Evolutionary conservation across 2,329 filamentous ascomycete genomes (phyloP), one percentile per base, ranked within the genome.

Genomic region (Macroventuria anomochaeta): DNA sequence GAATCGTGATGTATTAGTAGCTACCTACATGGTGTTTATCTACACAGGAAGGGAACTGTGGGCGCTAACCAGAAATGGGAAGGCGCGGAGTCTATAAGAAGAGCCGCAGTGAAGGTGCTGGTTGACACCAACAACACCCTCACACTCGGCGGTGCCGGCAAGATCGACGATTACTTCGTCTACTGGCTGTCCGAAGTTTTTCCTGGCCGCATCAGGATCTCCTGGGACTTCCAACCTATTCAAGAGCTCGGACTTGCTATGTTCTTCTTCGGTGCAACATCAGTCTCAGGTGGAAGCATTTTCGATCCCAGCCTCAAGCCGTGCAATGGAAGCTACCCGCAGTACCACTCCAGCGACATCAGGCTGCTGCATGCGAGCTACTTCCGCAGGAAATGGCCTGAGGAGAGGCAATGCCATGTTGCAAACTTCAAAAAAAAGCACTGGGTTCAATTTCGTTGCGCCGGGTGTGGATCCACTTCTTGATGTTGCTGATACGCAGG

Each of bases 231-330:
- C 52, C 64, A 63, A 7, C 66, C 70, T 2, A 56, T 62, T 33
- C 54, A 62, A 29, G 70, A 73, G 50, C 70, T 69, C 2, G 70
- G 70, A 3, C 62, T 73, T 7, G 70, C 70, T 33, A 71, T 73
- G 66, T 66, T 73, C 58, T 73, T 73, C 59, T 73, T 73, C 54
- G 69, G 67, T 42, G 70, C 68, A 21, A 59, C 65, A 7, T 61
- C 68, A 2, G 55, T 65, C 20, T 55, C 57, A 21, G 64, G 64
- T 12, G 64, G 63, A 28, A 62, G 63, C 56, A 68, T 72, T 55
- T 73, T 73, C 52, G 66, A 69, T 39, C 55, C 58, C 7, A 47
- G 51, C 23, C 55, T 72, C 0, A 56, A 53, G 37, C 61, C 65
- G 7, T 60, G 70, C 10, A 73, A 68, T 49, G 69, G 59, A 46